Evolutionary conservation across 305 asterid species (phyloP), one percentile per base, ranked within the genome.

Genomic region (Plantago lanceolata): DNA sequence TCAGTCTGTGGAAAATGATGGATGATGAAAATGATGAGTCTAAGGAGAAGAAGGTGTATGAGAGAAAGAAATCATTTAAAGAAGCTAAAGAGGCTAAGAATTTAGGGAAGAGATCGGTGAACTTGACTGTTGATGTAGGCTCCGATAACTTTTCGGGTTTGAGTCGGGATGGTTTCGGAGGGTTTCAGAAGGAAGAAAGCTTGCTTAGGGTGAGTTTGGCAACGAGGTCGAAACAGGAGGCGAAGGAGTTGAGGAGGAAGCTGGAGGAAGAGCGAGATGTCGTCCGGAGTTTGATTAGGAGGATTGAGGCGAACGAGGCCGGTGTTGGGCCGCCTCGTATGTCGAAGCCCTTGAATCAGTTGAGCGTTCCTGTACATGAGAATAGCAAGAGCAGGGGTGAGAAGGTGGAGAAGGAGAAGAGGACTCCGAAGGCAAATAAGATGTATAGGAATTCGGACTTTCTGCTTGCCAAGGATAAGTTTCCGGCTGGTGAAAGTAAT

Each of bases 341-440:
- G 79, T 43, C 76, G 29, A 80, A 80, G 72, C 89, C 88, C 12
- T 68, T 73, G 67, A 78, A 81, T 71, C 88, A 78, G 57, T 75
- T 86, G 75, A 83, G 77, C 24, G 79, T 79, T 59, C 79, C 80
- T 15, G 84, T 81, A 20, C 24, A 69, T 49, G 95, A 82, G 77
- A 75, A 75, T 65, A 79, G 72, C 77, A 77, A 76, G 61, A 73
- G 53, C 13, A 83, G 78, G 47, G 57, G 48, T 68, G 85, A 82
- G 43, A 66, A 56, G 44, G 15, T 31, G 61, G 90, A 79, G 80
- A 87, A 87, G 53, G 93, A 85, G 81, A 87, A 83, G 75, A 79
- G 93, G 73, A 83, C 88, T 0, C 93, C 88, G 0, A 85, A 87
- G 78, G 95, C 79, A 24, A 87, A 87, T 71, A 77, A 83, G 63